Base-by-base conservation (phyloP, 352 stramenopile genomes). In the Thalassiosira livingstoniorum region DNA sequence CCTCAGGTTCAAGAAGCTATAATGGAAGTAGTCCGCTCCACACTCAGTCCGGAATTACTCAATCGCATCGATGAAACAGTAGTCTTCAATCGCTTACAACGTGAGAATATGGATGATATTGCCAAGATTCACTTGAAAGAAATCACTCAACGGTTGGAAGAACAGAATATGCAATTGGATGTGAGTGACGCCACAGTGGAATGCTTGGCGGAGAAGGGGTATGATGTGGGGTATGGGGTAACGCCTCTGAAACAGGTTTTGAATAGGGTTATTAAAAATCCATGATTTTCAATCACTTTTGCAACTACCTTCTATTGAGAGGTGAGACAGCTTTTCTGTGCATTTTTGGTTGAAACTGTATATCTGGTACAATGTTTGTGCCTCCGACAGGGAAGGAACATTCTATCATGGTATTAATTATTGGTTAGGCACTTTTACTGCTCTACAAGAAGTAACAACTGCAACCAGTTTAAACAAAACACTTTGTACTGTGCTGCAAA, bases 41-140 rank as follows among this genome's bases (percentile, higher is more conserved):
- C 68, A 3, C 32, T 83, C 25, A 75, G 67, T 25, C 97, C 97
- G 4, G 97, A 99, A 83, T 97, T 99, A 73, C 79, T 99, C 4
- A 99, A 99, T 90, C 95, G 97, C 45, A 97, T 99, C 64, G 97
- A 99, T 78, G 97, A 99, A 85, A 95, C 97, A 4, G 94, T 99
- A 37, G 87, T 99, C 7, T 99, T 99, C 79, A 98, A 98, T 85
- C 93, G 95, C 25, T 87, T 99, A 11, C 91, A 95, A 51, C 91
- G 95, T 25, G 85, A 98, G 37, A 92, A 98, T 45, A 98, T 99
- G 88, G 91, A 96, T 66, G 71, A 90, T n/a, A 99, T 99, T 80
- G 78, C 81, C 4, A 65, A 88, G 25, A 91, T 94, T 63, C 65
- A 83, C 1, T 74, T 94, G 35, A 68, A 78, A 11, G 83, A 93